Evolutionary conservation across 441 rosid genomes (phyloP).

Genomic region (Hura crepitans): DNA sequence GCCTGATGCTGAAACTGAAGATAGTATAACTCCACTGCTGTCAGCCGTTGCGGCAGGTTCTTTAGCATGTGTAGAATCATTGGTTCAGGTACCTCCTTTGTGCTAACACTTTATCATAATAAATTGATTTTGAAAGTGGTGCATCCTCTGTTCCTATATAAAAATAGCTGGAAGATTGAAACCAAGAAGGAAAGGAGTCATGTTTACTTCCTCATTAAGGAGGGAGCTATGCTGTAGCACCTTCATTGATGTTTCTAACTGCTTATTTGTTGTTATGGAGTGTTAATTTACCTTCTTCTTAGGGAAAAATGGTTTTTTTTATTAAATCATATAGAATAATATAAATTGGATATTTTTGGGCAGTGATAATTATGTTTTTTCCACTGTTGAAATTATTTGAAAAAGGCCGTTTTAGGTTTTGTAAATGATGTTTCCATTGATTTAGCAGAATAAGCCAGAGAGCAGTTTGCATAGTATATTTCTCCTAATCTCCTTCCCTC

Average conservation of each 20-base stretch:
- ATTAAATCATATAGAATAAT: not conserved
- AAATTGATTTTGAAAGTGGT: too few species aligned
- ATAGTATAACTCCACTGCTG: conserved; percentile 69
- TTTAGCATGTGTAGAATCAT: conserved; percentile 57
- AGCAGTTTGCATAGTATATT: not conserved
- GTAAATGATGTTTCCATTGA: not conserved
- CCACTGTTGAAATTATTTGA: not conserved
- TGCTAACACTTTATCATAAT: not conserved
- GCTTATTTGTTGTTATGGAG: not conserved
- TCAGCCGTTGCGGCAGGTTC: conserved; percentile 92
- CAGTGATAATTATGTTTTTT: not conserved
- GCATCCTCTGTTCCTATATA: too few species aligned
- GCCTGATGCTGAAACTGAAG: conserved; percentile 88
- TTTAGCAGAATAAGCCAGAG: not conserved
- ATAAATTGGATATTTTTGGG: not conserved
- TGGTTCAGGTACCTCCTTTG: conserved; percentile 58
- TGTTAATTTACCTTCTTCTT: not conserved
- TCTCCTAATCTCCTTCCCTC: not conserved
- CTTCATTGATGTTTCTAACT: not conserved
- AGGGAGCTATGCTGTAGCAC: not conserved
- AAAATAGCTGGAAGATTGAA: too few species aligned
- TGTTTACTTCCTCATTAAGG: not conserved
- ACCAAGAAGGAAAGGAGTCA: not conserved
- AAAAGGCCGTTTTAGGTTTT: conserved; percentile 1
- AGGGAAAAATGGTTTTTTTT: not conserved